These are phyloP conservation scores for Oxyria digyna DNA, from an alignment of 148 eudicot species.

Conservation along the genomic window DNA sequence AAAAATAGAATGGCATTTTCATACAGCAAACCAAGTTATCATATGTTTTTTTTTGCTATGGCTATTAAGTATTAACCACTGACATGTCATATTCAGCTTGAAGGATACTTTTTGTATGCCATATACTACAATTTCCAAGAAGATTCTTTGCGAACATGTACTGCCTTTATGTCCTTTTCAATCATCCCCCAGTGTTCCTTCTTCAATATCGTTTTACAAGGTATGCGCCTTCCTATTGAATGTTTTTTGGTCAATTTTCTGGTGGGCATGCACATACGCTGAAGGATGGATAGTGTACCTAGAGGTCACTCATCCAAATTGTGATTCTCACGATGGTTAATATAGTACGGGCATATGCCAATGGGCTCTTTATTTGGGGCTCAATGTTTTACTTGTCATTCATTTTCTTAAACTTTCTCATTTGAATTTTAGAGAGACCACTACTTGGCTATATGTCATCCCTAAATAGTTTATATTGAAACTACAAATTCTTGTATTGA, in stretches of 20 bases:
- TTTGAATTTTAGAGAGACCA: background rate
- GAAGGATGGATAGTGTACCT: background rate
- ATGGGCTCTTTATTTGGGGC: background rate
- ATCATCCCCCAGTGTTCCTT: conserved; percentile 37
- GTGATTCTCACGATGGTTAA: background rate
- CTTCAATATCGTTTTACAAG: conserved; percentile 71
- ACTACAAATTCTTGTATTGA: background rate
- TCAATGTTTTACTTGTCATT: background rate
- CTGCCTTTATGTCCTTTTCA: conserved; percentile 66
- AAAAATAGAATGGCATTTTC: background rate
- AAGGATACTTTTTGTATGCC: conserved; percentile 88
- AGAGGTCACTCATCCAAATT: background rate
- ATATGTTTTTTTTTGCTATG: background rate
- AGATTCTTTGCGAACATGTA: conserved; percentile 49
- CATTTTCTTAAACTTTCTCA: background rate
- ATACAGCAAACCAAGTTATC: background rate
- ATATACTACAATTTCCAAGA: conserved; percentile 51
- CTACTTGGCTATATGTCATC: background rate
- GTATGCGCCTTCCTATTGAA: conserved; percentile 23
- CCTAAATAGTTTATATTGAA: background rate
- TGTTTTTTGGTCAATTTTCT: background rate
- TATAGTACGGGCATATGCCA: background rate
- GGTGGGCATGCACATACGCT: background rate
- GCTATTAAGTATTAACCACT: background rate
- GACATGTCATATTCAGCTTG: conserved; percentile 35